Conservation (phyloP, 257 asterid genomes). For the Solanum ossicruentum region DNA sequence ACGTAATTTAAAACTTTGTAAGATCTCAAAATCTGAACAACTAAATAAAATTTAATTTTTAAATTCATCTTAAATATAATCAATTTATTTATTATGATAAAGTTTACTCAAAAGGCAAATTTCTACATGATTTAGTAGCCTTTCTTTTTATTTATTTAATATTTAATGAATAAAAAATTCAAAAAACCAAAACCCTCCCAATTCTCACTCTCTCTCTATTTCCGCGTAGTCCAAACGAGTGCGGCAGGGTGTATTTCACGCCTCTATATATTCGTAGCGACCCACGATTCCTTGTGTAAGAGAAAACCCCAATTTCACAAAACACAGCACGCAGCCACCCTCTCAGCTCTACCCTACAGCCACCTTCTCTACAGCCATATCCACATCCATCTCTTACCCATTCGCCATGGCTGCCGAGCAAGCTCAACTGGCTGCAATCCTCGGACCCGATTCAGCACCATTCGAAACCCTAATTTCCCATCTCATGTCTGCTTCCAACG, state of each 20-base stretch:
- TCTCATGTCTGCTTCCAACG: slow-evolving; percentile 78
- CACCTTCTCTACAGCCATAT: not conserved
- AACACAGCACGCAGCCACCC: not conserved
- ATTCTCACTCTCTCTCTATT: not conserved
- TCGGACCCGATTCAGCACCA: slow-evolving; percentile 72
- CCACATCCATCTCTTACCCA: not conserved
- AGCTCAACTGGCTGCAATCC: slow-evolving; percentile 63
- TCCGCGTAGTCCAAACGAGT: not conserved
- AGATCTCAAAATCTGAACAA: too few relatives aligned
- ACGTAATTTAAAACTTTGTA: too few relatives aligned
- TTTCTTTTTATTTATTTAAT: not conserved
- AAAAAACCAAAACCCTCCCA: not conserved
- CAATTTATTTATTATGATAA: too few relatives aligned
- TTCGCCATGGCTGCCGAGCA: slow-evolving; percentile 61
- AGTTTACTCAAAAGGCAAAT: too few relatives aligned
- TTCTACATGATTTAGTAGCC: too few relatives aligned
- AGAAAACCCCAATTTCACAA: not conserved
- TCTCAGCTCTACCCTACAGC: not conserved
- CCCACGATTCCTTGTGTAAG: not conserved
- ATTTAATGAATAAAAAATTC: not conserved
- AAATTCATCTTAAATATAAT: too few relatives aligned
- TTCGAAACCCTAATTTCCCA: slow-evolving; percentile 75
- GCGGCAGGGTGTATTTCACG: not conserved
- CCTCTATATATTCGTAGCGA: not conserved
- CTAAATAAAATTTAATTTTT: too few relatives aligned